Evolutionary conservation across 1,139 yeast genomes (phyloP).

Genomic region (Pichiaceae sp.): DNA sequence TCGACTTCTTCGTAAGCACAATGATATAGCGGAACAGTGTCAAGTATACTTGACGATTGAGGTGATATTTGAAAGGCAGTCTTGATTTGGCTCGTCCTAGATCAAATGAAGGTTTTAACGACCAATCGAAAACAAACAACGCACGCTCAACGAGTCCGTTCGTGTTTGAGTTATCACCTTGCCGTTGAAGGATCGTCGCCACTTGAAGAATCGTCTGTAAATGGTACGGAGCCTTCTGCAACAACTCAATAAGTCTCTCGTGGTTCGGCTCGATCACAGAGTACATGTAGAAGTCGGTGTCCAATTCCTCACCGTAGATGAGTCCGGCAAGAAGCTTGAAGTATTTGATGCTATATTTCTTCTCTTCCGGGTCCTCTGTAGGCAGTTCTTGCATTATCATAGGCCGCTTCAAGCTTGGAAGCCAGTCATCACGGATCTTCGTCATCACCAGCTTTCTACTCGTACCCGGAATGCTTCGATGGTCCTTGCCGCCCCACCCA

Average conservation of each 20-base stretch:
- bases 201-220: constrained; percentile 74
- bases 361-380: constrained; percentile 36
- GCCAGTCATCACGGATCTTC: constrained; percentile 73
- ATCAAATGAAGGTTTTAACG: constrained; percentile 37
- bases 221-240: constrained; percentile 63
- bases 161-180: constrained; percentile 67
- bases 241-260: constrained; percentile 49
- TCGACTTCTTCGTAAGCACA: constrained; percentile 68
- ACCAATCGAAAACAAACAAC: constrained; percentile 71
- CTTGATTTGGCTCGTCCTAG: constrained; percentile 55
- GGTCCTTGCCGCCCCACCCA: constrained; percentile 82
- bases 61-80: constrained; percentile 66
- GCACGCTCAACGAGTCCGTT: constrained; percentile 71
- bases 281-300: constrained; percentile 48
- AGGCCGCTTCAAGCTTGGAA: constrained; percentile 63
- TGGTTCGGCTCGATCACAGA: constrained; percentile 69
- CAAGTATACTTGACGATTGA: constrained; percentile 71
- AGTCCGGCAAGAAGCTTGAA: constrained; percentile 48
- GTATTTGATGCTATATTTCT: constrained; percentile 42
- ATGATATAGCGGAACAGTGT: constrained; percentile 66
- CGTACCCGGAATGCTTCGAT: constrained; percentile 65
- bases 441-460: constrained; percentile 60
- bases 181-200: constrained; percentile 65
- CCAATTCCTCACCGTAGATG: constrained; percentile 12
- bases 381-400: constrained; percentile 34